Evolutionary conservation across 352 stramenopile genomes (phyloP).

Genomic region (Elongisporangium anandrum): DNA sequence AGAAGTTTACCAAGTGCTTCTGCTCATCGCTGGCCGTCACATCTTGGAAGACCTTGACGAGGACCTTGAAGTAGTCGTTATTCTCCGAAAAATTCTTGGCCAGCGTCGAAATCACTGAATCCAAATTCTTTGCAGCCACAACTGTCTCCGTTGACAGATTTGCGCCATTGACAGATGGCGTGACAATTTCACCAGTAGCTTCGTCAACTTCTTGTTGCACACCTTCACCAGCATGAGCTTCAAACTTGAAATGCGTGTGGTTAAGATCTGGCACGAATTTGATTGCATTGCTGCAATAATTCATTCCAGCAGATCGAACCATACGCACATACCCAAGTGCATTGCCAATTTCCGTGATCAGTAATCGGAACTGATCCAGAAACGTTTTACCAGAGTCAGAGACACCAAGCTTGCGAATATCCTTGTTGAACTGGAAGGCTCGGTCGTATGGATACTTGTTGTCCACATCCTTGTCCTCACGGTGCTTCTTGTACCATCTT

Average conservation of each 20-base stretch:
- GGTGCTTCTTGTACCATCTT: constrained; percentile 92
- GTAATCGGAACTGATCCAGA: constrained; percentile 87
- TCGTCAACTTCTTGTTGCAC: constrained; percentile 54
- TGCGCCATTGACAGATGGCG: constrained; percentile 43
- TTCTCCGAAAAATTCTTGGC: constrained; percentile 90
- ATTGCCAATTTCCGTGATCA: constrained; percentile 93
- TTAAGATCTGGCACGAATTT: constrained; percentile 91
- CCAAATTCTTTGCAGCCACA: constrained; percentile 80
- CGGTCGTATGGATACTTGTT: constrained; percentile 92
- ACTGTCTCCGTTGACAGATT: constrained; percentile 79
- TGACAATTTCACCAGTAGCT: constrained; percentile 40
- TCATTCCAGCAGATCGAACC: constrained; percentile 90
- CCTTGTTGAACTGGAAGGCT: constrained; percentile 91
- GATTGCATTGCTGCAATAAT: constrained; percentile 90
- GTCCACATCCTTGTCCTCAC: constrained; percentile 84
- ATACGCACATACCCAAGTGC: constrained; percentile 92
- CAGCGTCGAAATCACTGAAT: constrained; percentile 83
- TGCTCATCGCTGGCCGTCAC: constrained; percentile 85
- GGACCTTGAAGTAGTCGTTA: constrained; percentile 92
- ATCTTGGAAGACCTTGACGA: constrained; percentile 87
- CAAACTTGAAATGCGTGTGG: constrained; percentile 81
- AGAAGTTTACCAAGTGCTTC: constrained; percentile 92
- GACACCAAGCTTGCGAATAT: constrained; percentile 84
- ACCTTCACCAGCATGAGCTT: constrained; percentile 60
- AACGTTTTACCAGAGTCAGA: constrained; percentile 87